Percentiles rank a stretch among this genome's conserved stretches.
phyloP scores from a whole-genome alignment of 345 rosid genomes.

The Carallia brachiata region DNA sequence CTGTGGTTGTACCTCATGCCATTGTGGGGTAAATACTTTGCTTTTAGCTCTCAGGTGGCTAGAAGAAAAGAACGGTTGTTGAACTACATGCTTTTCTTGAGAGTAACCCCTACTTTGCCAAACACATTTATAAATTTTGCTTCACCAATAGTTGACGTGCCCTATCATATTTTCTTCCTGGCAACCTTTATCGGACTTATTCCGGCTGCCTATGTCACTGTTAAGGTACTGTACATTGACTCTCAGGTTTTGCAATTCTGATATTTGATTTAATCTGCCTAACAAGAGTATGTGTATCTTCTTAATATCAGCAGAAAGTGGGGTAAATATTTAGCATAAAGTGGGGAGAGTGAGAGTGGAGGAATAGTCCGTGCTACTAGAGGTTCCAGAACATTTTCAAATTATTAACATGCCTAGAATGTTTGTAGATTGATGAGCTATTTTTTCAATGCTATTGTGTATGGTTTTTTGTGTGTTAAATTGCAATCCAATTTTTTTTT shows the following conservation, averaged over 20 bases:
- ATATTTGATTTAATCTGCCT: no score
- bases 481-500: no score
- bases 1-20: neutral
- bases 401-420: no score
- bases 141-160: slow-evolving; percentile 86
- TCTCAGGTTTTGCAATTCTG: neutral
- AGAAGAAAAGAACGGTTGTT: slow-evolving; percentile 62
- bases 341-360: neutral
- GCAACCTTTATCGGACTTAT: slow-evolving; percentile 80
- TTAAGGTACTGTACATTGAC: slow-evolving; percentile 49
- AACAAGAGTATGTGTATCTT: no score
- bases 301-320: no score
- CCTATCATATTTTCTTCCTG: slow-evolving; percentile 81
- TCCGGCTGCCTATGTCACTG: slow-evolving; percentile 92
- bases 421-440: no score
- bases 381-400: no score
- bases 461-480: no score
- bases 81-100: slow-evolving; percentile 87
- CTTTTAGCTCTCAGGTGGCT: slow-evolving; percentile 57
- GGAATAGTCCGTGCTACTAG: no score
- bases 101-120: slow-evolving; percentile 89
- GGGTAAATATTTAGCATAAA: no score
- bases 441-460: no score
- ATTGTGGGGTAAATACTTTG: slow-evolving; percentile 8
- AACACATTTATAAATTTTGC: slow-evolving; percentile 91